These are phyloP conservation scores for Arabidopsis arenosa DNA, from an alignment of 345 rosid genomes.

Conservation along the genomic window DNA sequence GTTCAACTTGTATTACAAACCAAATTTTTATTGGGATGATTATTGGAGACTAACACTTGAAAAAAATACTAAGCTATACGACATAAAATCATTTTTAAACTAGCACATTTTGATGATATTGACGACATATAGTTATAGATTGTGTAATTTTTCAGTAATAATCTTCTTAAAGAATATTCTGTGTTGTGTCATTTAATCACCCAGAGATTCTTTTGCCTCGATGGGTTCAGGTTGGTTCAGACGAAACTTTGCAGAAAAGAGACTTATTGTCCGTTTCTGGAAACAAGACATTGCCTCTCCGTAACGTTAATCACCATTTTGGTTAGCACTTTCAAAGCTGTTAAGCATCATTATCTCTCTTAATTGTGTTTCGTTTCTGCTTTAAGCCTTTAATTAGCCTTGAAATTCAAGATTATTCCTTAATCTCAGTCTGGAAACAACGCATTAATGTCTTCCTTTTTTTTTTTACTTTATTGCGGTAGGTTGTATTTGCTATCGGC, in stretches of 20 bases:
- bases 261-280: constrained; percentile 30
- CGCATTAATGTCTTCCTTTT: constrained; percentile 1
- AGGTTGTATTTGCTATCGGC: constrained; percentile 9
- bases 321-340: constrained; percentile 25
- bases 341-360: constrained; percentile 39
- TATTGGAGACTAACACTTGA: neutral
- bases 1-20: neutral
- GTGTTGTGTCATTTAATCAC: neutral
- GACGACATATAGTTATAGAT: neutral
- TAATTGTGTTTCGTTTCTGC: constrained; percentile 27
- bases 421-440: constrained; percentile 22
- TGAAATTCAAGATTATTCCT: constrained; percentile 29
- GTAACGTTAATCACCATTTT: constrained; percentile 27
- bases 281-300: constrained; percentile 35
- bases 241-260: constrained; percentile 35
- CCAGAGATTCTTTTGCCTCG: constrained; percentile 23
- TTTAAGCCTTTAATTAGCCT: constrained; percentile 9
- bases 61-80: neutral
- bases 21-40: neutral
- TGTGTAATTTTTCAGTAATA: neutral
- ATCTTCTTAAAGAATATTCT: neutral
- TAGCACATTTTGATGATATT: neutral
- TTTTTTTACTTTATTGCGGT: constrained; percentile 14
- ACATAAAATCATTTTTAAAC: neutral
- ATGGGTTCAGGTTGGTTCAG: constrained; percentile 21